A percentile compares a stretch with the other conserved stretches of the same genome.
phyloP scores from a whole-genome alignment of 1,139 yeast species.

The Maudiozyma humilis region DNA sequence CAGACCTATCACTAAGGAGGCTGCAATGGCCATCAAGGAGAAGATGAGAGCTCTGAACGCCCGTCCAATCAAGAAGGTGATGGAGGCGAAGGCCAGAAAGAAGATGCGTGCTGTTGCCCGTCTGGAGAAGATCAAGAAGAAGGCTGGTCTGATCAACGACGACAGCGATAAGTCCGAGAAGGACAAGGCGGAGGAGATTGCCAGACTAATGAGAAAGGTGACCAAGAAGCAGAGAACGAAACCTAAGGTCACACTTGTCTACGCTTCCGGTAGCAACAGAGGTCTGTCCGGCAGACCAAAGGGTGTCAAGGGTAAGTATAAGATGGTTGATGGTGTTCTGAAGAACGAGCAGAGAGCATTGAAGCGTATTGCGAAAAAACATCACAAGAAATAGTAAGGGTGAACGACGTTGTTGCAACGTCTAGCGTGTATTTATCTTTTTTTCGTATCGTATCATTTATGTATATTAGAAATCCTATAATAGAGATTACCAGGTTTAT shows the following conservation, averaged over 20 bases:
- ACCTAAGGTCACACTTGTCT: constrained; percentile 82
- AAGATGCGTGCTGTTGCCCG: constrained; percentile 86
- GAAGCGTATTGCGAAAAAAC: constrained; percentile 80
- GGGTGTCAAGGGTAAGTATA: constrained; percentile 94
- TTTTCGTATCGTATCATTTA: neutral
- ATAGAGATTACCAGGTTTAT: neutral
- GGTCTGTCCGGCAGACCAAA: constrained; percentile 93
- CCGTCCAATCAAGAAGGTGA: constrained; percentile 94
- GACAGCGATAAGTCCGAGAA: constrained; percentile 80
- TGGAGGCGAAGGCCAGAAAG: constrained; percentile 96
- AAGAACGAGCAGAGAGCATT: constrained; percentile 95
- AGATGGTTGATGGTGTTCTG: constrained; percentile 98
- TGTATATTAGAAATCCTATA: constrained; percentile 1
- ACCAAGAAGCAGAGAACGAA: constrained; percentile 67
- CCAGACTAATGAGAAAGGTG: constrained; percentile 73
- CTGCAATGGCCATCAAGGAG: constrained; percentile 84
- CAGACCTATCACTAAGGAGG: constrained; percentile 94
- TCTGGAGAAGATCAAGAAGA: constrained; percentile 85
- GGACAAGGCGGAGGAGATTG: constrained; percentile 90
- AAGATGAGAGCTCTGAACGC: constrained; percentile 88
- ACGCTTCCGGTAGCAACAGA: constrained; percentile 77
- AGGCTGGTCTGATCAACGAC: constrained; percentile 85
- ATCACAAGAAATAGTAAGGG: constrained; percentile 37
- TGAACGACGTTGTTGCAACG: neutral
- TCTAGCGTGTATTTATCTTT: neutral